Conservation (phyloP, 176 grass and related monocot genomes). For the Triticum turgidum region DNA sequence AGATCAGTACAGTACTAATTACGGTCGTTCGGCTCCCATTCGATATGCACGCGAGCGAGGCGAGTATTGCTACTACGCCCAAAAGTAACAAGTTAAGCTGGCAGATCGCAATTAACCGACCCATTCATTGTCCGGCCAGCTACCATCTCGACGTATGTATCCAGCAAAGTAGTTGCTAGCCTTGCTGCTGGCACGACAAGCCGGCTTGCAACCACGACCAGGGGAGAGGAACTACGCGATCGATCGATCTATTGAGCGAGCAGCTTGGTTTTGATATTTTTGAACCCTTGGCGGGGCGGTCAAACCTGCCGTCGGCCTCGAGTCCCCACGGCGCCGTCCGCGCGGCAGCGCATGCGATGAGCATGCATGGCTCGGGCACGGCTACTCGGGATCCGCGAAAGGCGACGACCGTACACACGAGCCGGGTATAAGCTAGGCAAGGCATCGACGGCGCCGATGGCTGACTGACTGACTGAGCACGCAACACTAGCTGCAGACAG, state of each 20-base stretch:
- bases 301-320: conserved; percentile 24
- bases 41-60: neutral
- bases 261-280: neutral
- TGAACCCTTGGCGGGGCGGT: neutral
- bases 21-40: neutral
- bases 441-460: conserved; percentile 1
- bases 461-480: neutral
- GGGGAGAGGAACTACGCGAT: neutral
- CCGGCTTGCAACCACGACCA: neutral
- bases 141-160: neutral
- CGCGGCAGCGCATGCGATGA: conserved; percentile 21
- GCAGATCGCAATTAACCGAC: neutral
- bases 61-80: neutral
- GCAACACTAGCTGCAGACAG: neutral
- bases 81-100: neutral
- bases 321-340: conserved; percentile 31
- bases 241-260: neutral
- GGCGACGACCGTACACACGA: conserved; percentile 4
- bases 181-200: neutral
- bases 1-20: too few species aligned
- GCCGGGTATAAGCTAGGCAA: neutral
- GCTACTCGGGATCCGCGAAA: conserved; percentile 46
- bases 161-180: neutral
- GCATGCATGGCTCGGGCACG: conserved; percentile 8
- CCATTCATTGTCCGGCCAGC: neutral